These are phyloP conservation scores for Penicillium fimorum DNA, from an alignment of 495 filamentous ascomycete genomes.

Conservation along the genomic window DNA sequence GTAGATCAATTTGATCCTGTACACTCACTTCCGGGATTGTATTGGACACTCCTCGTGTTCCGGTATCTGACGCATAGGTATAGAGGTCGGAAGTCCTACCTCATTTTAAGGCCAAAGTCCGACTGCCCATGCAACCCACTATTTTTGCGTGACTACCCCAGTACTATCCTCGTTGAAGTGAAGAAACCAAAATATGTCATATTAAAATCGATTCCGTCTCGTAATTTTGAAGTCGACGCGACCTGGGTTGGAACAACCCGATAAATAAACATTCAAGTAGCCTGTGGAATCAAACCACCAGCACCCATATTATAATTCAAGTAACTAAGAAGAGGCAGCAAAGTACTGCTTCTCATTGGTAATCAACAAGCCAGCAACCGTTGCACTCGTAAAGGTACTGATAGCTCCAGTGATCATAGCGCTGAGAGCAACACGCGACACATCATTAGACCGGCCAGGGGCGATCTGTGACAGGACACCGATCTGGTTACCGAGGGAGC, in stretches of 20 bases:
- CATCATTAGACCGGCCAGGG: slow-evolving; percentile 68
- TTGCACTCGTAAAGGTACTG: slow-evolving; percentile 75
- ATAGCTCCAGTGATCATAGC: slow-evolving; percentile 77
- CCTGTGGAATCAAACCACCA: neutral
- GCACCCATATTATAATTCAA: neutral
- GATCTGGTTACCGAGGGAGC: slow-evolving; percentile 81
- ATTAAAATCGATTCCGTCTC: neutral
- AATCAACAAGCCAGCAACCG: slow-evolving; percentile 73
- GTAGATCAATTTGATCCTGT: neutral
- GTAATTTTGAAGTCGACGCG: neutral
- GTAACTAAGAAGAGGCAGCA: neutral
- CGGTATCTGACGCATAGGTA: neutral
- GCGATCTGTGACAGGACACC: slow-evolving; percentile 80
- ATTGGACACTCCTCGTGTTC: neutral
- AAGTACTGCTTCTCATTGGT: slow-evolving; percentile 50
- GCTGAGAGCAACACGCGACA: slow-evolving; percentile 71
- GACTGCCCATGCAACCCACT: neutral
- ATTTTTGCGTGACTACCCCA: neutral
- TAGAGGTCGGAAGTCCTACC: neutral
- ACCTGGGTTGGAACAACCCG: neutral
- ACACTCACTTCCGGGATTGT: neutral
- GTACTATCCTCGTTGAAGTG: neutral
- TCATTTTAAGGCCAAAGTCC: neutral
- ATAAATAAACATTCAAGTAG: neutral
- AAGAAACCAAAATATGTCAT: neutral